Base-by-base conservation (phyloP, 192 early-diverging fungal species). In the Geosiphon pyriformis region DNA sequence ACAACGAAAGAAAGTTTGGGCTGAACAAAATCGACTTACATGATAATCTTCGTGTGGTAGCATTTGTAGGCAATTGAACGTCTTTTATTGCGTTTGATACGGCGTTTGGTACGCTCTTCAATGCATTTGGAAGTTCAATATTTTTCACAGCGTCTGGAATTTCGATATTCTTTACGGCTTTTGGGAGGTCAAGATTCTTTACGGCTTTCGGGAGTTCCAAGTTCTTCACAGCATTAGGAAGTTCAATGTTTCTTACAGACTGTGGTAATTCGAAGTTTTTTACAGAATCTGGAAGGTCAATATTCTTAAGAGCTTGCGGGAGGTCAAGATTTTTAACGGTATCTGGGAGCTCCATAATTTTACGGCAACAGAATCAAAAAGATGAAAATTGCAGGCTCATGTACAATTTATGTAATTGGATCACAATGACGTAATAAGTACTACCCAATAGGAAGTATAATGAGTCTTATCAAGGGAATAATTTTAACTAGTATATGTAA, bases 241-340 rank as follows among this genome's bases (percentile, higher is more conserved):
- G 26, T 18, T 56, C 53, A 0, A 56, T 56, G 22, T 67, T 67
- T 27, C 56, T 67, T 17, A 67, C 51, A 0, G 51, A 4, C 12
- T 46, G 26, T 10, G 65, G 53, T 22, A 67, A 18, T 17, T 67
- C 65, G 0, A 67, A 20, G 31, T 67, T 67, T 55, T 65, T 65
- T 2, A 65, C 33, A 0, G 63, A 47, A 4, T 26, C 22, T 1
- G 47, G 63, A 25, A 65, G 33, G 12, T 65, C 63, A 0, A 65
- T 34, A 27, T 65, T 50, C 53, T 65, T 65, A 2, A 65, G 29
- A 18, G 61, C 61, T 61, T 37, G 35, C 25, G 37, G 59, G 10
- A 61, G 18, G 27, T 64, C 61, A 64, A 64, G 46, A 52, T 64
- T 64, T 32, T 64, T 64, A 4, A 64, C 48, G n/a, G 49, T 51